Evolutionary conservation across 2,329 filamentous ascomycete genomes (phyloP).

Genomic region (Triangularia verruculosa): DNA sequence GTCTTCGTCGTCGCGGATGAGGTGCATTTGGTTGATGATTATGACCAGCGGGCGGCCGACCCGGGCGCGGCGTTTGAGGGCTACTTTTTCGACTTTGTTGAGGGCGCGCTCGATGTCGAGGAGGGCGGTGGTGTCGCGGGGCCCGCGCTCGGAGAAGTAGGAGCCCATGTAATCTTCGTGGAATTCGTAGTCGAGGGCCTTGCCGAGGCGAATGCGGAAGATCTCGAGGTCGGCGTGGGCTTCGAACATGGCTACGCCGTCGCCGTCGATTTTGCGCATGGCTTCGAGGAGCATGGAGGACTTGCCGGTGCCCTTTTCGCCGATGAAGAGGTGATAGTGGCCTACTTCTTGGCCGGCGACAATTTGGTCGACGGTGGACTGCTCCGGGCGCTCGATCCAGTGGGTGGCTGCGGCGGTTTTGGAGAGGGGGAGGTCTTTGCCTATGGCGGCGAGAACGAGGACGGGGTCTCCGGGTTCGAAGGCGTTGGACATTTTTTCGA

Average conservation of each 20-base stretch:
- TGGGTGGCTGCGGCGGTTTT: conserved; percentile 50
- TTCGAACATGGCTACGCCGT: conserved; percentile 92
- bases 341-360: conserved; percentile 69
- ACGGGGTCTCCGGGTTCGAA: conserved; percentile 92
- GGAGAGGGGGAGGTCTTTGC: conserved; percentile 50
- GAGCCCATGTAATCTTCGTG: conserved; percentile 97
- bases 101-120: conserved; percentile 94
- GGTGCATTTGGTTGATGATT: conserved; percentile 90
- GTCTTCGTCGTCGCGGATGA: conserved; percentile 86
- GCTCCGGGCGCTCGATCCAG: conserved; percentile 84
- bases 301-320: conserved; percentile 95
- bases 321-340: conserved; percentile 87
- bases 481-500: conserved; percentile 89
- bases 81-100: conserved; percentile 97
- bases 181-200: conserved; percentile 92
- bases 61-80: conserved; percentile 63
- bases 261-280: conserved; percentile 88
- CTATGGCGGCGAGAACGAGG: conserved; percentile 70
- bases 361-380: conserved; percentile 77
- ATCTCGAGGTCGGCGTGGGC: conserved; percentile 94
- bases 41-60: conserved; percentile 73
- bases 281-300: conserved; percentile 93
- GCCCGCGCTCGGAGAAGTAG: conserved; percentile 90
- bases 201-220: conserved; percentile 87
- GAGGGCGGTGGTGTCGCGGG: conserved; percentile 85